phyloP scores from a whole-genome alignment of 1,139 yeast species.

The Geotrichum cucujoidarum region DNA sequence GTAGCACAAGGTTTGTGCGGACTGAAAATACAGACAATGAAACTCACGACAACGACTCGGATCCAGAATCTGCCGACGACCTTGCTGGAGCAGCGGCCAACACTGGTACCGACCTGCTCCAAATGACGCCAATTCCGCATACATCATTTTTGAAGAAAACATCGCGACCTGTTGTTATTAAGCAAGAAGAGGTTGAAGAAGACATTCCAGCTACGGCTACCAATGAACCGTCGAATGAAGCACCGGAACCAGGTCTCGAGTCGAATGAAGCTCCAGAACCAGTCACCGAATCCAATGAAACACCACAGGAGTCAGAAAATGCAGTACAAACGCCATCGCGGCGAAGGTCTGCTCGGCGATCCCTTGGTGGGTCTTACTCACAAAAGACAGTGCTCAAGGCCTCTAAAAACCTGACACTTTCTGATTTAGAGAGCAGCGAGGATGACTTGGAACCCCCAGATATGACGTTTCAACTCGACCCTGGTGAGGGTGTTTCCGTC shows the following conservation, averaged over 20 bases:
- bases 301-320: too few species aligned
- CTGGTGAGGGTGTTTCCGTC: slow-evolving; percentile 15
- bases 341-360: slow-evolving; percentile 9
- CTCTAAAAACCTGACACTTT: slow-evolving; percentile 9
- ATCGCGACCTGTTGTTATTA: neutral
- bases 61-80: too few species aligned
- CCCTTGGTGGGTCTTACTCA: slow-evolving; percentile 7
- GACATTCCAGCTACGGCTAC: neutral
- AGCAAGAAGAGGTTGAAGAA: neutral
- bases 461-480: slow-evolving; percentile 13
- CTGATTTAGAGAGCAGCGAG: slow-evolving; percentile 16
- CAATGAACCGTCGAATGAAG: neutral
- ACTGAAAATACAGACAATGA: slow-evolving; percentile 1
- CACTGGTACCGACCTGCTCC: slow-evolving; percentile 4
- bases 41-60: neutral
- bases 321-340: slow-evolving; percentile 2
- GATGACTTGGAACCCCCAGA: slow-evolving; percentile 15
- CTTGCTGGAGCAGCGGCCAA: too few species aligned
- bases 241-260: neutral
- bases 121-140: slow-evolving; percentile 10
- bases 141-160: neutral
- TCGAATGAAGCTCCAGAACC: neutral
- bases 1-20: slow-evolving; percentile 4
- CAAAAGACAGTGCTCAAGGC: slow-evolving; percentile 11
- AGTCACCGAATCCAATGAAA: too few species aligned